These are phyloP conservation scores for Marasmius tenuissimus DNA, from an alignment of 1,284 basidiomycete species.

Conservation along the genomic window DNA sequence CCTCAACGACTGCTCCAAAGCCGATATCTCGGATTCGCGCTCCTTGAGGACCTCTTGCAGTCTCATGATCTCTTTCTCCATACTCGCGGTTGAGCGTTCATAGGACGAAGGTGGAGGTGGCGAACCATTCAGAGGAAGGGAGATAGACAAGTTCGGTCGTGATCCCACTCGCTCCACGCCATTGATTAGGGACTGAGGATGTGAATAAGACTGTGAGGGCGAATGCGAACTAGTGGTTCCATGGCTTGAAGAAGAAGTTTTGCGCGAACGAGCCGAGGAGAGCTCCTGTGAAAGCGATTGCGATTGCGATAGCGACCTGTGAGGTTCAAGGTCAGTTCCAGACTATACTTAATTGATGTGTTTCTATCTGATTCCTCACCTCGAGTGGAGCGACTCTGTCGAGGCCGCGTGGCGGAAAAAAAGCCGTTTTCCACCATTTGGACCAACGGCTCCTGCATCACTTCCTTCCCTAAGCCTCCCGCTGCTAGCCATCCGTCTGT, in stretches of 20 bases:
- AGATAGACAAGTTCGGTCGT: slow-evolving; percentile 64
- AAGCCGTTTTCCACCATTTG: slow-evolving; percentile 52
- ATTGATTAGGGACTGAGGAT: slow-evolving; percentile 25
- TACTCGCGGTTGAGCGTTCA: slow-evolving; percentile 76
- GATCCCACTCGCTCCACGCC: slow-evolving; percentile 20
- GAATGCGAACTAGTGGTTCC: slow-evolving; percentile 66
- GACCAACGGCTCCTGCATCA: slow-evolving; percentile 31
- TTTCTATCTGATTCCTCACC: slow-evolving; percentile 39
- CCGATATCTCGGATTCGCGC: slow-evolving; percentile 82
- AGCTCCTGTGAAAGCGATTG: slow-evolving; percentile 95
- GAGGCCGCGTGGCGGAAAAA: slow-evolving; percentile 86
- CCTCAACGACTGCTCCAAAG: slow-evolving; percentile 70
- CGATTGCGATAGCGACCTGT: slow-evolving; percentile 82
- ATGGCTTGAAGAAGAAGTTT: slow-evolving; percentile 72
- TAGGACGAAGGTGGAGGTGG: slow-evolving; percentile 39
- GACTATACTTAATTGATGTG: too few species aligned
- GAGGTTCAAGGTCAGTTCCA: not conserved
- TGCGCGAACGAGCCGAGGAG: slow-evolving; percentile 85
- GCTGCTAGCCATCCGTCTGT: slow-evolving; percentile 44
- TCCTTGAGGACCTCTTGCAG: slow-evolving; percentile 87
- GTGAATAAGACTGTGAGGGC: slow-evolving; percentile 41
- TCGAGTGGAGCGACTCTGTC: slow-evolving; percentile 79
- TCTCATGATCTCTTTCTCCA: slow-evolving; percentile 92
- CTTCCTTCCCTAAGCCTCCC: slow-evolving; percentile 46
- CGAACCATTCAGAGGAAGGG: slow-evolving; percentile 40